Conservation (phyloP, 2,329 filamentous ascomycete genomes). For the Lasiodiplodia citricola region DNA sequence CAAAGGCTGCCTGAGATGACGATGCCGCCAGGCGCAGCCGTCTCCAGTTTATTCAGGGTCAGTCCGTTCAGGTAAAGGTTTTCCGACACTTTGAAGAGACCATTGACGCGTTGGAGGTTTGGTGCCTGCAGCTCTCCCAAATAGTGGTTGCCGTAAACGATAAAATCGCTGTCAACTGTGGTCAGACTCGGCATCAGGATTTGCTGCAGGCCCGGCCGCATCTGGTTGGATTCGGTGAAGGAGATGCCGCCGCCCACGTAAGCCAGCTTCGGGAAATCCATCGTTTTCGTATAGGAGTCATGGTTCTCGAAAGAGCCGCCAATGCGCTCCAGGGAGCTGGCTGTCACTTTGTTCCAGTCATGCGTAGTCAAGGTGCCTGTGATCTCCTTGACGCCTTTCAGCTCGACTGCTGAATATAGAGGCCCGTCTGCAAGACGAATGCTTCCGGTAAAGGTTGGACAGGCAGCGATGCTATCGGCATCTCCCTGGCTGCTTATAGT, state of each 20-base stretch:
- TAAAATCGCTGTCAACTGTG: background rate
- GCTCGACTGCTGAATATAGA: background rate
- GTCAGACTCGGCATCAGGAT: background rate
- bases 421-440: background rate
- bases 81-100: background rate
- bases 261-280: background rate
- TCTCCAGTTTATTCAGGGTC: background rate
- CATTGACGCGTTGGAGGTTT: background rate
- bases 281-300: background rate
- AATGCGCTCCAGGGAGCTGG: background rate
- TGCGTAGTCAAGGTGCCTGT: background rate
- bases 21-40: no score
- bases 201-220: background rate
- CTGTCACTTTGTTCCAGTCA: background rate
- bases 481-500: background rate
- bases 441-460: slow-evolving; percentile 4
- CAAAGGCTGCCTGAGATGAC: no score
- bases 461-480: background rate
- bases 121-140: background rate
- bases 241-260: background rate
- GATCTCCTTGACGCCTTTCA: background rate
- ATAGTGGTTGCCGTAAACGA: background rate
- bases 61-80: background rate
- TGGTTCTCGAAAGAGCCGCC: background rate
- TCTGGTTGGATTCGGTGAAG: background rate